Evolutionary conservation across 2,329 filamentous ascomycete species (phyloP).

Genomic region (Ceratocystis albifundus): DNA sequence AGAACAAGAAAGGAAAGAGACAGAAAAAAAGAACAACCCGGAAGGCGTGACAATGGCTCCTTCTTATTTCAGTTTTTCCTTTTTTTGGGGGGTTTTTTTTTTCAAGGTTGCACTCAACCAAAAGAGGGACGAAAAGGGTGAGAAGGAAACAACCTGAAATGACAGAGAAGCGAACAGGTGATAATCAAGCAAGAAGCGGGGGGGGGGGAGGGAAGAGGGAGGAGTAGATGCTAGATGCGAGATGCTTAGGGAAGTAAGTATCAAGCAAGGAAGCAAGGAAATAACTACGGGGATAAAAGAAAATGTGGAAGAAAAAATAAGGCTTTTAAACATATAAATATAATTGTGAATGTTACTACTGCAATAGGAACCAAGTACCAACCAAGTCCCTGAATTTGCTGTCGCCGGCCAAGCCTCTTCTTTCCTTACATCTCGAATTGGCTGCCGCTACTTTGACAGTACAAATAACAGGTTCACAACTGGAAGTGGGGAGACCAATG

Average conservation of each 20-base stretch:
- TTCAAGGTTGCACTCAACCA: neutral
- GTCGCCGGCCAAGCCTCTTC: neutral
- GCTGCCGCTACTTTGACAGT: neutral
- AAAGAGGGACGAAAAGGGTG: neutral
- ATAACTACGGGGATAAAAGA: neutral
- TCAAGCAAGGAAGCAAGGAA: neutral
- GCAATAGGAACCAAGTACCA: neutral
- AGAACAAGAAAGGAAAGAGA: neutral
- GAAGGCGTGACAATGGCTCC: slow-evolving; percentile 5
- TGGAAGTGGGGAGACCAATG: neutral
- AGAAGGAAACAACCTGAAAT: neutral
- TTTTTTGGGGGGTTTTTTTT: too few species aligned
- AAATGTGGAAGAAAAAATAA: neutral
- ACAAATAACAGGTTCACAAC: neutral
- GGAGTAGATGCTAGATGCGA: neutral
- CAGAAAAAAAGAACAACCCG: neutral
- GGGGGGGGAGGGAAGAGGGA: neutral
- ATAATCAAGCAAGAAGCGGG: neutral
- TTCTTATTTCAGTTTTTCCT: neutral
- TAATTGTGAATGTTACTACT: neutral
- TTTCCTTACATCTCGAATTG: neutral
- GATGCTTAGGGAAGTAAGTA: neutral
- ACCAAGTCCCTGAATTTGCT: neutral
- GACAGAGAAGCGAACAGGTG: neutral
- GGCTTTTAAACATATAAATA: neutral